Percentiles rank a stretch among this genome's conserved stretches.
Evolutionary conservation across 1,139 yeast genomes (phyloP).

Genomic region (Diutina neorugosa): DNA sequence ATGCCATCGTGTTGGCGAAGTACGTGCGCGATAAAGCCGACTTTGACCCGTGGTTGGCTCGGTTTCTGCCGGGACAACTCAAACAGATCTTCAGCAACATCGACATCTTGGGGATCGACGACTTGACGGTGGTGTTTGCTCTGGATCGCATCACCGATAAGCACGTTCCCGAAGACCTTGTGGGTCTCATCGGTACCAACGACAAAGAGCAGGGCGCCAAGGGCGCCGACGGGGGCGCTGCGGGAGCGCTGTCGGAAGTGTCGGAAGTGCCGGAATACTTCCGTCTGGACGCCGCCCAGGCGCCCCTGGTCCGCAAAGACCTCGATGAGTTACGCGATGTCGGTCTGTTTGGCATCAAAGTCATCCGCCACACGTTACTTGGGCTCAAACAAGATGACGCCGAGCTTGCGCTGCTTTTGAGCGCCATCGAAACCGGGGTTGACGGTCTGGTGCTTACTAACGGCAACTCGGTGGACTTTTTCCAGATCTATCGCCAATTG

Average conservation of each 20-base stretch:
- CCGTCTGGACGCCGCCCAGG: constrained; percentile 13
- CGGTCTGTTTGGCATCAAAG: constrained; percentile 68
- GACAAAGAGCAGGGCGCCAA: too few species aligned
- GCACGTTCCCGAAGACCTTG: constrained; percentile 25
- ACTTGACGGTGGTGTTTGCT: constrained; percentile 31
- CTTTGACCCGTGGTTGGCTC: not conserved
- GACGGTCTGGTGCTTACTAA: constrained; percentile 8
- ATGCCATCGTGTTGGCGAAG: constrained; percentile 24
- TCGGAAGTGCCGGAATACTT: constrained; percentile 17
- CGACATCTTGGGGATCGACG: constrained; percentile 60
- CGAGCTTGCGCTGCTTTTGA: constrained; percentile 20
- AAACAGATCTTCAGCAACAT: constrained; percentile 43
- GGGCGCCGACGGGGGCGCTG: too few species aligned
- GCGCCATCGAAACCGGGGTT: constrained; percentile 19
- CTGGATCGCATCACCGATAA: constrained; percentile 14
- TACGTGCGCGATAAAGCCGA: not conserved
- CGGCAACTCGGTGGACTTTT: constrained; percentile 39
- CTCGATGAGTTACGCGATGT: constrained; percentile 54
- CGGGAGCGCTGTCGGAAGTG: constrained; percentile 5
- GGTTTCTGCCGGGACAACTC: not conserved
- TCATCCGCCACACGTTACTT: constrained; percentile 64
- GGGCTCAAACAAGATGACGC: constrained; percentile 37
- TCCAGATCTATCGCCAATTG: constrained; percentile 45
- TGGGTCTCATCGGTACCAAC: constrained; percentile 18
- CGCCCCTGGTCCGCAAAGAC: constrained; percentile 34